Evolutionary conservation across 1,284 basidiomycete genomes (phyloP).

Genomic region (Rhodotorula sp.): DNA sequence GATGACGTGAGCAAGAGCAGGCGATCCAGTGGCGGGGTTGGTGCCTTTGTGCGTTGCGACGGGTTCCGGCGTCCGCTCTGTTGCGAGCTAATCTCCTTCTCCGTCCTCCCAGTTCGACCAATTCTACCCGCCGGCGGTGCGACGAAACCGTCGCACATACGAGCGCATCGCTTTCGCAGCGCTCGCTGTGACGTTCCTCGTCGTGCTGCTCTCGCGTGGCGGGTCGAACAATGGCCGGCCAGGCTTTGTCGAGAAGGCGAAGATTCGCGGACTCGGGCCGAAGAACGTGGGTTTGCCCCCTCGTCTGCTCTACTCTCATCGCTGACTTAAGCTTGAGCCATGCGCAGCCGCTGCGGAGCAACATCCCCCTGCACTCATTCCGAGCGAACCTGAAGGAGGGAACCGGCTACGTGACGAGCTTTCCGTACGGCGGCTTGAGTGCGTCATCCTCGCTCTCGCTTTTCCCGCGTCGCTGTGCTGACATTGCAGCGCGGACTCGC

Average conservation of each 20-base stretch:
- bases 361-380: slow-evolving; percentile 37
- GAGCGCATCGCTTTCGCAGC: slow-evolving; percentile 16
- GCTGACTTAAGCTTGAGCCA: no score
- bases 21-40: slow-evolving; percentile 2
- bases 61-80: no score
- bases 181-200: neutral
- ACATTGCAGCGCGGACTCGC: neutral
- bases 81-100: neutral
- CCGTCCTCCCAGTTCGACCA: slow-evolving; percentile 21
- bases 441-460: neutral
- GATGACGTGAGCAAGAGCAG: slow-evolving; percentile 2
- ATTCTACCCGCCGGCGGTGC: slow-evolving; percentile 26
- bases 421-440: slow-evolving; percentile 40
- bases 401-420: slow-evolving; percentile 36
- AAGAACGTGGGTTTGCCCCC: slow-evolving; percentile 9
- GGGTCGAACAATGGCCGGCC: neutral
- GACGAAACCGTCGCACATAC: slow-evolving; percentile 15
- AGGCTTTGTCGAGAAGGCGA: slow-evolving; percentile 22
- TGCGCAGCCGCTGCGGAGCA: slow-evolving; percentile 25
- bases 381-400: slow-evolving; percentile 27
- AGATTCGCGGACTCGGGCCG: slow-evolving; percentile 13
- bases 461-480: neutral
- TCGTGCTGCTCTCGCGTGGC: slow-evolving; percentile 9
- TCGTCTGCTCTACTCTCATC: accelerated
- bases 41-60: slow-evolving; percentile 13